Conservation (phyloP, 176 grass and related monocot species). For the Zoysia japonica region DNA sequence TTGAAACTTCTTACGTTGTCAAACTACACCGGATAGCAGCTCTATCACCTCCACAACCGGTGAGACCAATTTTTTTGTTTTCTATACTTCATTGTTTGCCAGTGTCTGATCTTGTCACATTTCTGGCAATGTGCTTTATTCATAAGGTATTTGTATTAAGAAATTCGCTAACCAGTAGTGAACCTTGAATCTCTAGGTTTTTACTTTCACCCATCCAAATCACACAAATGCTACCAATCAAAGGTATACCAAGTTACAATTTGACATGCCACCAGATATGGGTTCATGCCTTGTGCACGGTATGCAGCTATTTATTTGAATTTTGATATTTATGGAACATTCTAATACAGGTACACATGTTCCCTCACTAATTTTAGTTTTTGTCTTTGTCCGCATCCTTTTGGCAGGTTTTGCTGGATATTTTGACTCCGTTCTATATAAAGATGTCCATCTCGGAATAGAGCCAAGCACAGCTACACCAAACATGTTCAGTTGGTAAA, state of each 20-base stretch:
- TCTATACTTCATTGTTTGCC: not conserved
- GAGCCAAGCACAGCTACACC: slow-evolving; percentile 90
- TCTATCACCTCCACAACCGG: slow-evolving; percentile 80
- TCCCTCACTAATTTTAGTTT: not conserved
- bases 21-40: slow-evolving; percentile 87
- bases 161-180: slow-evolving; percentile 26
- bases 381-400: slow-evolving; percentile 4
- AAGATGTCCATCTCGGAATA: slow-evolving; percentile 95
- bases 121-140: not conserved
- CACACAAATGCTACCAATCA: slow-evolving; percentile 65
- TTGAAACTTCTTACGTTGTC: slow-evolving; percentile 98
- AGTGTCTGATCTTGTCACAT: not conserved
- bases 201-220: slow-evolving; percentile 88
- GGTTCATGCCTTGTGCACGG: slow-evolving; percentile 92
- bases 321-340: not conserved
- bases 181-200: slow-evolving; percentile 53
- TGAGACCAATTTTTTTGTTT: slow-evolving; percentile 32
- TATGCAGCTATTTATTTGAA: slow-evolving; percentile 39
- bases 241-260: slow-evolving; percentile 86
- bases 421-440: slow-evolving; percentile 84
- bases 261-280: slow-evolving; percentile 69
- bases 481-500: slow-evolving; percentile 99
- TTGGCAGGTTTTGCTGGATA: slow-evolving; percentile 95
- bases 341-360: not conserved
- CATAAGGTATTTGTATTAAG: not conserved